Base-by-base conservation (phyloP, 1,139 yeast genomes). In the Geotrichum carabidarum region DNA sequence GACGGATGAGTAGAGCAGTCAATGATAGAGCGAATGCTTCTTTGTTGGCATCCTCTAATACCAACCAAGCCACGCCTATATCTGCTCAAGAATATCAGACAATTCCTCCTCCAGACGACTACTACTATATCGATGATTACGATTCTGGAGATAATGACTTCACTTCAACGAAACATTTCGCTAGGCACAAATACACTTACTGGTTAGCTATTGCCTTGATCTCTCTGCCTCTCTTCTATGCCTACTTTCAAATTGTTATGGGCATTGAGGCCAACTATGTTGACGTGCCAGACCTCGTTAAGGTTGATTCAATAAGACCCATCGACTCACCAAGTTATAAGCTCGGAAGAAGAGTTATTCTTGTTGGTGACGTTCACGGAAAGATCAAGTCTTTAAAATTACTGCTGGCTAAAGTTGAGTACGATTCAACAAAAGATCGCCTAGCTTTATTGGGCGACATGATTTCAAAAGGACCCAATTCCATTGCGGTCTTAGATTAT, bases 351-450 rank as follows among this genome's bases (percentile, higher is more conserved):
- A 41, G 58, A 60, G 65, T 86, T 31, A 75, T 91, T n/a, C 67
- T 90, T 55, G 76, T 91, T 36, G 98, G 98, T 4, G 98, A 91
- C 68, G 80, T 91, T 22, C 98, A 91, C 69, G 98, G 97, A 1
- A 84, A 85, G 63, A 80, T 76, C 61, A 71, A 72, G 5, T 79
- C 81, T 63, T 73, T 90, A 56, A 66, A 68, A 56, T 70, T 74
- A 48, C 72, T 91, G 49, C 69, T 90, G 56, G 63, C 69, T 14
- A 65, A 71, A 60, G 65, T 66, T 37, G 68, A 78, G 7, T 86
- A 74, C 65, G 70, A 79, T 60, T 59, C 66, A 0, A 63, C 71
- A 14, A 63, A 64, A 4, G 95, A 87, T 64, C 80, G 81, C 53
- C 72, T 88, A n/a, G 68, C 88, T 2, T 73, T 90, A 36, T 70